Base-by-base conservation (phyloP, 257 asterid species). In the Cinchona pubescens region DNA sequence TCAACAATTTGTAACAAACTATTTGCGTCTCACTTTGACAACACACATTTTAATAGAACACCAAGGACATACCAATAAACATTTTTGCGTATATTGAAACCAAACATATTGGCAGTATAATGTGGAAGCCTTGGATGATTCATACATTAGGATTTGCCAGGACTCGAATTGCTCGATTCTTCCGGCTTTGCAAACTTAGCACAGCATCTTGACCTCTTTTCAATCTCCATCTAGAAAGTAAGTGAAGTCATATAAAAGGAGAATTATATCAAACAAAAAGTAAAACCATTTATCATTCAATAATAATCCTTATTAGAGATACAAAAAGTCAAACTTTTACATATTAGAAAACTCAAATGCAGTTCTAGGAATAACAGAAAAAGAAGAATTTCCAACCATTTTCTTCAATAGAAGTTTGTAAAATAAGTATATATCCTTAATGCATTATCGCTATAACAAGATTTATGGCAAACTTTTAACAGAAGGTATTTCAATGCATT, bases 121-220 rank as follows among this genome's bases (percentile, higher is more conserved):
- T 63, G 77, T 46, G 82, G 85, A 83, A 85, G 85, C 87, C 78
- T 68, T 80, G 84, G 49, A 69, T 67, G 87, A 77, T 80, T 83
- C 98, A 76, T 93, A 93, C 98, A 90, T 88, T 90, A 77, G 91
- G 87, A 83, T 93, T 90, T 51, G 90, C 96, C 78, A 90, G 75
- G 81, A 90, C 91, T 25, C 83, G 87, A 75, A 87, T 83, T 38
- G 76, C 87, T 80, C 34, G 90, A 68, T 80, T 85, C 82, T 80
- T 86, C 76, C 82, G 77, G 73, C 83, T 80, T 80, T 64, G 79
- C 75, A 83, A 78, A 79, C 78, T 82, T 56, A 73, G 78, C 21
- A 83, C 48, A 40, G 75, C 70, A 51, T 71, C 78, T 68, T 62
- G 86, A 73, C 61, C 82, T 74, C 83, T 63, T 70, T 65, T 83